A percentile compares a stretch with the other conserved stretches of the same genome.
Evolutionary conservation across 306 rosid species (phyloP).

Genomic region (Amphicarpaea edgeworthii): DNA sequence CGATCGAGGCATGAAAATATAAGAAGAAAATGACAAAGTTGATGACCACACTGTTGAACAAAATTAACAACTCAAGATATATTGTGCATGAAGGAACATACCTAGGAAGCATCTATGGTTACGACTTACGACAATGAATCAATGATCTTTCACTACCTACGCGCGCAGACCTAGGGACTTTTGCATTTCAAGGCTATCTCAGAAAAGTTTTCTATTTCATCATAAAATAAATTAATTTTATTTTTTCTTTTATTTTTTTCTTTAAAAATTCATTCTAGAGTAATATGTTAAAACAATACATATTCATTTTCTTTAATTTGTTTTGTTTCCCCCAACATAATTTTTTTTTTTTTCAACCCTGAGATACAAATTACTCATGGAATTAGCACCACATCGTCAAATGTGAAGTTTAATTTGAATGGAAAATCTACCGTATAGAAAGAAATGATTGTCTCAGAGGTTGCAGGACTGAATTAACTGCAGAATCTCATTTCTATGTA

Average conservation of each 20-base stretch:
- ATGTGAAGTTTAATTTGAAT: background rate
- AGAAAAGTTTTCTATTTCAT: background rate
- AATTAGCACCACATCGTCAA: background rate
- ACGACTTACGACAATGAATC: background rate
- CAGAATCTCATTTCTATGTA: background rate
- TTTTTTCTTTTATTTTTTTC: no score
- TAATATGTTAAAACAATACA: no score
- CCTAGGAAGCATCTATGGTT: conserved; percentile 34
- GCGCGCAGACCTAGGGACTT: background rate
- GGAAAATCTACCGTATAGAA: background rate
- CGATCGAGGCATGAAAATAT: conserved; percentile 31
- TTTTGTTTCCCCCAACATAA: no score
- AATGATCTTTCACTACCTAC: background rate
- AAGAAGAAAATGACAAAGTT: conserved; percentile 60
- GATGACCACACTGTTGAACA: conserved; percentile 45
- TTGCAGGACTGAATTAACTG: conserved; percentile 1
- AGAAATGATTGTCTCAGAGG: background rate
- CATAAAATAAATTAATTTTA: no score
- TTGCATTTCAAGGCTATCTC: background rate
- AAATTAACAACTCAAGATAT: conserved; percentile 15
- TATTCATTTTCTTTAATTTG: no score
- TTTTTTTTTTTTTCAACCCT: no score
- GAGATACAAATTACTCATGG: no score
- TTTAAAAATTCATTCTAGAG: no score
- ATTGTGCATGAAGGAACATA: conserved; percentile 32